Conservation (phyloP, 768 basidiomycete species). For the Glaciozyma antarctica region DNA sequence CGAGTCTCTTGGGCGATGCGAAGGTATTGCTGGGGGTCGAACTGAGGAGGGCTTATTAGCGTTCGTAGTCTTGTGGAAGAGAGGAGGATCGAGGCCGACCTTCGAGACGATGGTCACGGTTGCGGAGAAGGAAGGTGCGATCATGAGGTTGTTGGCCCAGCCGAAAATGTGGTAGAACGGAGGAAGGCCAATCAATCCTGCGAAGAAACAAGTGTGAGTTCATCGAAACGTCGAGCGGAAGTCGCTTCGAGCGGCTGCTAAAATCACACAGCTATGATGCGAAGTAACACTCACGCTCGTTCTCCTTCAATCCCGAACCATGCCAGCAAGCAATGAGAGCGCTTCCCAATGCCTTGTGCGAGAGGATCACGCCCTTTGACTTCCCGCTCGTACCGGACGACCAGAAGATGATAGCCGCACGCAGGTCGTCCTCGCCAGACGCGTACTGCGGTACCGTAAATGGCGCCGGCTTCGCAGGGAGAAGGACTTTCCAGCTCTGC, state of each 20-base stretch:
- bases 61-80: not conserved
- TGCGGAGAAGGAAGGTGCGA: slow-evolving; percentile 30
- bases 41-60: not conserved
- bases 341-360: slow-evolving; percentile 31
- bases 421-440: not conserved
- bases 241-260: no score
- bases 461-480: slow-evolving; percentile 9
- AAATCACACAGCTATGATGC: no score
- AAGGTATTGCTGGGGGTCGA: slow-evolving; percentile 35
- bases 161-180: slow-evolving; percentile 33
- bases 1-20: slow-evolving; percentile 31
- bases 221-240: no score
- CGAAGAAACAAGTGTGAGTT: not conserved
- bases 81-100: slow-evolving; percentile 1
- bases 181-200: slow-evolving; percentile 31
- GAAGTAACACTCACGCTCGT: slow-evolving; percentile 15
- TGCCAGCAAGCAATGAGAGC: slow-evolving; percentile 32
- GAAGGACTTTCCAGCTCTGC: slow-evolving; percentile 29
- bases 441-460: slow-evolving; percentile 19
- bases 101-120: slow-evolving; percentile 32
- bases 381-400: slow-evolving; percentile 36
- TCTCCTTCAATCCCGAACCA: slow-evolving; percentile 20
- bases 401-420: slow-evolving; percentile 37
- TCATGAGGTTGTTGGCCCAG: slow-evolving; percentile 32
- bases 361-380: slow-evolving; percentile 36